Evolutionary conservation across 352 stramenopile species (phyloP).

Genomic region (Globisporangium splendens): DNA sequence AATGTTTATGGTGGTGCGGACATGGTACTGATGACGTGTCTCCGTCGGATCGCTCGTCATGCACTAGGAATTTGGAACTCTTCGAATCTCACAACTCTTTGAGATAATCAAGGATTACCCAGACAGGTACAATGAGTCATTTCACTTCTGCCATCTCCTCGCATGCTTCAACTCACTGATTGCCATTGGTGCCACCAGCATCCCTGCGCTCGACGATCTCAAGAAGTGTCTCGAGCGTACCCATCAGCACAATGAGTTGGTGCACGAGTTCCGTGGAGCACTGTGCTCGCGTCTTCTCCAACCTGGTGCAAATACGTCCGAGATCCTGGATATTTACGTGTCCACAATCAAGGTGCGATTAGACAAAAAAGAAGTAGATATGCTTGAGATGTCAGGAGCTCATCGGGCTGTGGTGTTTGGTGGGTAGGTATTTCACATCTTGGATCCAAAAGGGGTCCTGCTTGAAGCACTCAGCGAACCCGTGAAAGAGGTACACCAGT

Average conservation of each 20-base stretch:
- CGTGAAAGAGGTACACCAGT: constrained; percentile 52
- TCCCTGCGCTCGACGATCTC: constrained; percentile 67
- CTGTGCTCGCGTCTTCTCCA: constrained; percentile 91
- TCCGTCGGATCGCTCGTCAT: neutral
- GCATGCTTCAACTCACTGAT: neutral
- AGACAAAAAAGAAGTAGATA: too few relatives aligned
- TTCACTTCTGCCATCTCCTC: neutral
- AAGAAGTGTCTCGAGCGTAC: constrained; percentile 77
- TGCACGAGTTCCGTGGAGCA: constrained; percentile 69
- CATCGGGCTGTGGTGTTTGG: neutral
- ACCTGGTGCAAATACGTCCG: constrained; percentile 92
- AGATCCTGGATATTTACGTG: constrained; percentile 98
- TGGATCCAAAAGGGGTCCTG: constrained; percentile 92
- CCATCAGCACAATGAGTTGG: constrained; percentile 79
- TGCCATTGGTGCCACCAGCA: constrained; percentile 17
- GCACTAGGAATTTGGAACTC: constrained; percentile 51
- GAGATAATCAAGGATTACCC: constrained; percentile 97
- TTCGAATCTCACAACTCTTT: constrained; percentile 93
- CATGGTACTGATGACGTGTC: neutral
- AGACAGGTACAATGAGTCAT: constrained; percentile 66
- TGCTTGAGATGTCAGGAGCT: neutral
- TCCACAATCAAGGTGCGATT: constrained; percentile 90
- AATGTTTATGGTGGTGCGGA: neutral
- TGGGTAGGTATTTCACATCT: constrained; percentile 81
- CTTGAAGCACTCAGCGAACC: constrained; percentile 77